A percentile compares a stretch with the other conserved stretches of the same genome.
phyloP scores from a whole-genome alignment of 139 green algal species.

The Tetratostichococcus sp. region DNA sequence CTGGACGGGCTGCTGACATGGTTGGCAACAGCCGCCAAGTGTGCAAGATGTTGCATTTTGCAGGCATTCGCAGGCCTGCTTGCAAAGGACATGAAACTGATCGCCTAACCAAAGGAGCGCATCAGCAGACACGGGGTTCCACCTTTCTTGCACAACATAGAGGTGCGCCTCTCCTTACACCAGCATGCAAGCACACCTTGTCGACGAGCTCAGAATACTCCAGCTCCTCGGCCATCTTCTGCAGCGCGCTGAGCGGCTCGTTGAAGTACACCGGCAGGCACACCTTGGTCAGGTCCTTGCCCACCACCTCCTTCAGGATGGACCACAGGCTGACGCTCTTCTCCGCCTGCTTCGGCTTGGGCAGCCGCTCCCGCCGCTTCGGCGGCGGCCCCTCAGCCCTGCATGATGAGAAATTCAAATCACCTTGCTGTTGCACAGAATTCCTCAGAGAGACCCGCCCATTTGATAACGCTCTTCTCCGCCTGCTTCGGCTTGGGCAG shows the following conservation, averaged over 20 bases:
- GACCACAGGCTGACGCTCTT: slow-evolving; percentile 78
- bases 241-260: slow-evolving; percentile 81
- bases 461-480: slow-evolving; percentile 77
- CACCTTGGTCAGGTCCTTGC: slow-evolving; percentile 74
- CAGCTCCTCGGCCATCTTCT: slow-evolving; percentile 77
- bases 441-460: no score
- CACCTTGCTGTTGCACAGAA: no score
- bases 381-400: slow-evolving; percentile 21
- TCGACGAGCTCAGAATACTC: slow-evolving; percentile 83
- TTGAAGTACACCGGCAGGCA: slow-evolving; percentile 96
- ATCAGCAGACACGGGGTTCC: no score
- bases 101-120: no score
- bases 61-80: no score
- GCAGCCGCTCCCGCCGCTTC: slow-evolving; percentile 39
- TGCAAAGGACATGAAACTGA: no score
- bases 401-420: neutral
- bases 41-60: no score
- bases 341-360: slow-evolving; percentile 62
- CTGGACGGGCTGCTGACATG: no score
- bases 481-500: slow-evolving; percentile 58
- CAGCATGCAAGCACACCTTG: slow-evolving; percentile 10
- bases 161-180: no score
- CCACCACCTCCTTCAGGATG: slow-evolving; percentile 85
- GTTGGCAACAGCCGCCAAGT: no score
- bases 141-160: no score